phyloP scores from a whole-genome alignment of 176 grass and related monocot genomes.

The Thalia dealbata region DNA sequence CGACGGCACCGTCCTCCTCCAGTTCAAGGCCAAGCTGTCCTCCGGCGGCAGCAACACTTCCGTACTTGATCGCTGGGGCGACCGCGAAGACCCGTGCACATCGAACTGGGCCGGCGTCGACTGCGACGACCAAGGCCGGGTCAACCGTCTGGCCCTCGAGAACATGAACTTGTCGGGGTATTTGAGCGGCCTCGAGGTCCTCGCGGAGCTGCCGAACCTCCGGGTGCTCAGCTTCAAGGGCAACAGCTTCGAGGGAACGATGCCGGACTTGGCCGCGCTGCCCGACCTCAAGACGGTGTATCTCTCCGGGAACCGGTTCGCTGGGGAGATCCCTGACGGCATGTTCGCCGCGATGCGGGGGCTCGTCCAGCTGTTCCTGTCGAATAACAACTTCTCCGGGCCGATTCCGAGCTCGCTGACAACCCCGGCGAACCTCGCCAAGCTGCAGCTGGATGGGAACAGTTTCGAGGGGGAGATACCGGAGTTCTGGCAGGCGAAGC shows the following conservation, averaged over 20 bases:
- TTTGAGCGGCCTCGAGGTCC: conserved; percentile 27
- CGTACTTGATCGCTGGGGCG: conserved; percentile 6
- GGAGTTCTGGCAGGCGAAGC: conserved; percentile 25
- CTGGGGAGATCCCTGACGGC: conserved; percentile 33
- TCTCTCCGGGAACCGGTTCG: conserved; percentile 38
- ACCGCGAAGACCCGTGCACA: neutral
- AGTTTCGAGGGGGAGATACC: conserved; percentile 40
- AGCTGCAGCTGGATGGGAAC: conserved; percentile 38
- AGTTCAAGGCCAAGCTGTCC: conserved; percentile 14
- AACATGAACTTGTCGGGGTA: conserved; percentile 39
- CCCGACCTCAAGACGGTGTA: conserved; percentile 40
- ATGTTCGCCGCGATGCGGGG: conserved; percentile 35
- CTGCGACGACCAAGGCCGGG: conserved; percentile 2
- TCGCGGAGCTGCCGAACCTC: conserved; percentile 30
- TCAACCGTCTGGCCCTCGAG: conserved; percentile 41
- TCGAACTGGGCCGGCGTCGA: conserved; percentile 23
- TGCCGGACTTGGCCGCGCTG: conserved; percentile 47
- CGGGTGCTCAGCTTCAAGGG: conserved; percentile 58
- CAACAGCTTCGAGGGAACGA: conserved; percentile 48
- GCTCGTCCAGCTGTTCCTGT: conserved; percentile 41
- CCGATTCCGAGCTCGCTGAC: conserved; percentile 48
- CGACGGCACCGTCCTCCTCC: conserved; percentile 19
- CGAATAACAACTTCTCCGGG: conserved; percentile 44
- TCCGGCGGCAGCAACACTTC: neutral
- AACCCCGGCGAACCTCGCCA: conserved; percentile 17